These are phyloP conservation scores for Diddensiella transvaalensis DNA, from an alignment of 805 yeast species.

Conservation along the genomic window DNA sequence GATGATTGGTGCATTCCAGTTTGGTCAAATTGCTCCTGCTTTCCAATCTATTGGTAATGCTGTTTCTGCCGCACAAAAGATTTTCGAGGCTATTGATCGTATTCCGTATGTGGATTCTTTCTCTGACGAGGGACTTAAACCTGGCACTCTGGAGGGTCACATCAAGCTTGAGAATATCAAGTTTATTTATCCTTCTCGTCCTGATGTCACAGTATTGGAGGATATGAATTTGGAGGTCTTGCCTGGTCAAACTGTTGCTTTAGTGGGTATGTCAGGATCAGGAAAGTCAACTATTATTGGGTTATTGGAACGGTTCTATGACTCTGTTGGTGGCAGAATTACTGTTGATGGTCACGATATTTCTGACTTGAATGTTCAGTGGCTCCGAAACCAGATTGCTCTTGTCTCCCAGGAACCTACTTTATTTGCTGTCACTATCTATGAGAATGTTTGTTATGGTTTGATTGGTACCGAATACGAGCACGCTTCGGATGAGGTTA, in stretches of 20 bases:
- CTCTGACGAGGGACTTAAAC: slow-evolving; percentile 27
- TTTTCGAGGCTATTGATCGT: slow-evolving; percentile 43
- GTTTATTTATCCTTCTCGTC: slow-evolving; percentile 76
- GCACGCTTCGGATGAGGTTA: slow-evolving; percentile 36
- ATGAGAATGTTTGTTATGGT: slow-evolving; percentile 87
- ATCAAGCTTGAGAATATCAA: slow-evolving; percentile 79
- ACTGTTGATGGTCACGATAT: slow-evolving; percentile 83
- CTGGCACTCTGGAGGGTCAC: slow-evolving; percentile 48
- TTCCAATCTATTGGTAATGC: slow-evolving; percentile 37
- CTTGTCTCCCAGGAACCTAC: slow-evolving; percentile 97
- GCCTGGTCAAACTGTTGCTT: slow-evolving; percentile 87
- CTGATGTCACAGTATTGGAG: slow-evolving; percentile 76
- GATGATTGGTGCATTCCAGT: slow-evolving; percentile 41
- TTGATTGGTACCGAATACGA: slow-evolving; percentile 69
- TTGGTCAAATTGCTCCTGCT: slow-evolving; percentile 41
- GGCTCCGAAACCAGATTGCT: slow-evolving; percentile 73
- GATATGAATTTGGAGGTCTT: slow-evolving; percentile 77
- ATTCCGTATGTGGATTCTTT: slow-evolving; percentile 38
- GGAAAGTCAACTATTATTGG: slow-evolving; percentile 91
- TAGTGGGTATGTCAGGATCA: slow-evolving; percentile 95
- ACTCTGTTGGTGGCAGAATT: slow-evolving; percentile 68
- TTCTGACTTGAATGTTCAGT: slow-evolving; percentile 63
- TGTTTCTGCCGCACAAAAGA: slow-evolving; percentile 39
- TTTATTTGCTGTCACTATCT: slow-evolving; percentile 79
- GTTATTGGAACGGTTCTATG: slow-evolving; percentile 84